Percentiles rank a stretch among this genome's conserved stretches.
Evolutionary conservation across 495 filamentous ascomycete genomes (phyloP).

Genomic region (Mytilinidion resinicola): DNA sequence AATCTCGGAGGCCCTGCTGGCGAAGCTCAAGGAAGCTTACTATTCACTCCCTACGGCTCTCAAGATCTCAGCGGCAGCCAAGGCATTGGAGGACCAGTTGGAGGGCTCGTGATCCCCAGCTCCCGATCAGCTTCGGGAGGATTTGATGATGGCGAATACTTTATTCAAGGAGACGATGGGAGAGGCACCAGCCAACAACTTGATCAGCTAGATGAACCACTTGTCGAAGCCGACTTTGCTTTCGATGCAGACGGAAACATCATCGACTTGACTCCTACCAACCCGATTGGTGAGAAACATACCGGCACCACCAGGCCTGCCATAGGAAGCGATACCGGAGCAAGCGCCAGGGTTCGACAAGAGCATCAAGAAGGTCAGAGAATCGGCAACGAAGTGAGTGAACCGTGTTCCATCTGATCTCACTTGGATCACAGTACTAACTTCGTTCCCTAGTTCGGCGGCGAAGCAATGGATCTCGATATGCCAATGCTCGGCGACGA

Average conservation of each 20-base stretch:
- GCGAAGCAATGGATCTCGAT: constrained; percentile 44
- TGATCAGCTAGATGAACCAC: constrained; percentile 44
- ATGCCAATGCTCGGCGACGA: constrained; percentile 19
- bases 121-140: constrained; percentile 23
- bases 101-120: constrained; percentile 29
- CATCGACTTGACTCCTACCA: constrained; percentile 27
- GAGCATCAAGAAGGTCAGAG: constrained; percentile 38
- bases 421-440: background rate
- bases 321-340: constrained; percentile 38
- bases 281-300: constrained; percentile 2
- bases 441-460: constrained; percentile 28
- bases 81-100: constrained; percentile 22
- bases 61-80: constrained; percentile 6
- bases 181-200: constrained; percentile 18
- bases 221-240: constrained; percentile 58
- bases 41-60: constrained; percentile 19
- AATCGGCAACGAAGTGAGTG: constrained; percentile 27
- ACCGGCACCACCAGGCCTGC: constrained; percentile 6
- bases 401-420: constrained; percentile 11
- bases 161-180: constrained; percentile 33
- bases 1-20: constrained; percentile 48
- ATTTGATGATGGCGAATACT: constrained; percentile 36
- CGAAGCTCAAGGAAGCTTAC: constrained; percentile 31
- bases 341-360: constrained; percentile 34
- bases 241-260: constrained; percentile 62